Evolutionary conservation across 192 early-diverging fungal species (phyloP).

Genomic region (Gamsiella multidivaricata): DNA sequence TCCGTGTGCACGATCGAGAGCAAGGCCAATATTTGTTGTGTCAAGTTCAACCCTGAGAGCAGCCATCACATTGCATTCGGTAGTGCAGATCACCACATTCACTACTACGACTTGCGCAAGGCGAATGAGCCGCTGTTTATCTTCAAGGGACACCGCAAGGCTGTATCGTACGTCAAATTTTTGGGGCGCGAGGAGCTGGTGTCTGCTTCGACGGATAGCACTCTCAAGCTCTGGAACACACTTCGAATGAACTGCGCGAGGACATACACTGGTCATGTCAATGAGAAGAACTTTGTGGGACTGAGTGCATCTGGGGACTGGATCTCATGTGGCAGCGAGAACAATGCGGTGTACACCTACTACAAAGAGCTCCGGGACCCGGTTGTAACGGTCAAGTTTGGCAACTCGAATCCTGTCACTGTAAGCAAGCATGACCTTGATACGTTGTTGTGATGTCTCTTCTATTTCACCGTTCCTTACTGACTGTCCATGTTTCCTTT

Average conservation of each 20-base stretch:
- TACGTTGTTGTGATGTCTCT: too few species aligned
- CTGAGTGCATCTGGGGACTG: slow-evolving; percentile 84
- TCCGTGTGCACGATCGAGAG: slow-evolving; percentile 86
- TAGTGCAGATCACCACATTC: slow-evolving; percentile 92
- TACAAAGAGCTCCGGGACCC: slow-evolving; percentile 80
- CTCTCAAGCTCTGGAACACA: slow-evolving; percentile 88
- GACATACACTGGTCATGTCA: slow-evolving; percentile 86
- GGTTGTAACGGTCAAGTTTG: slow-evolving; percentile 81
- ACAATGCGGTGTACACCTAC: slow-evolving; percentile 90
- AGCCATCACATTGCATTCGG: slow-evolving; percentile 86
- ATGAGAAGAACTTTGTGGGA: slow-evolving; percentile 98
- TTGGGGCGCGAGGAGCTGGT: slow-evolving; percentile 81
- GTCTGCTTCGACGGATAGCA: slow-evolving; percentile 93
- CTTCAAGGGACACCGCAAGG: slow-evolving; percentile 90
- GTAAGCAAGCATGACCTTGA: slow-evolving; percentile 70
- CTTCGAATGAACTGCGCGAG: slow-evolving; percentile 63
- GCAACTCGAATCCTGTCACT: slow-evolving; percentile 73
- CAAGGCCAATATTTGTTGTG: slow-evolving; percentile 92
- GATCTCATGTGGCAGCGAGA: slow-evolving; percentile 95
- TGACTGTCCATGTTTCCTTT: too few species aligned
- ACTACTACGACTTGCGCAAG: slow-evolving; percentile 91
- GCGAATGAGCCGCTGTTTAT: slow-evolving; percentile 74
- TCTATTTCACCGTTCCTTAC: too few species aligned
- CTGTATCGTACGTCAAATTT: slow-evolving; percentile 96
- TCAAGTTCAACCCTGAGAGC: slow-evolving; percentile 87